These are phyloP conservation scores for Suillus sp. DNA, from an alignment of 768 basidiomycete genomes.

Conservation along the genomic window DNA sequence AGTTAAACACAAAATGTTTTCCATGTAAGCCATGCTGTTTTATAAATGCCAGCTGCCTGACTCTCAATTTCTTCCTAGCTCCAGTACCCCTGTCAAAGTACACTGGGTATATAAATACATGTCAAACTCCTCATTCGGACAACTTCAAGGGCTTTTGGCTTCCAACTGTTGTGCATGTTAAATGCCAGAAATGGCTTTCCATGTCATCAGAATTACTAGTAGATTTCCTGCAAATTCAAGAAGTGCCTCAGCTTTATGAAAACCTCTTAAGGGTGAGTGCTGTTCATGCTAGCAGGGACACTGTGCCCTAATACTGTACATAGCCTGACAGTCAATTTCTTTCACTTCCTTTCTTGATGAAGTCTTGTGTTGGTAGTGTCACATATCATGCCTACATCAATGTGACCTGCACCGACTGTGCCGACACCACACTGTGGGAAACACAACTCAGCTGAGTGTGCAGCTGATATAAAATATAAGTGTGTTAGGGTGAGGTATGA, in stretches of 20 bases:
- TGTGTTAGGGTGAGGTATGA: no score
- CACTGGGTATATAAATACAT: neutral
- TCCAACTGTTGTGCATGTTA: neutral
- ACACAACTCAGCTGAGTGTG: no score
- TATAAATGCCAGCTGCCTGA: neutral
- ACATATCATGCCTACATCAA: neutral
- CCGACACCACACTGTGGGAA: no score
- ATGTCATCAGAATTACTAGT: neutral
- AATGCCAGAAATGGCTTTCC: neutral
- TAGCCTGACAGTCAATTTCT: neutral
- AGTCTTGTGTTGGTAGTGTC: neutral
- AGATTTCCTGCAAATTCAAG: neutral
- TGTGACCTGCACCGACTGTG: neutral
- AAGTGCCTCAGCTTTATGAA: neutral
- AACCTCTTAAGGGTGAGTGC: neutral
- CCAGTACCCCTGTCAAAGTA: neutral
- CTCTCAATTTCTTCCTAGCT: neutral
- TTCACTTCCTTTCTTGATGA: neutral
- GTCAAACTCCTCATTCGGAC: neutral
- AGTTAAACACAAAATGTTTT: neutral
- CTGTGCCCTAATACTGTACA: neutral
- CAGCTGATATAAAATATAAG: no score
- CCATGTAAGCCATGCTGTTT: neutral
- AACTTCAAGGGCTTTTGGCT: neutral
- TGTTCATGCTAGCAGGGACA: neutral